Base-by-base conservation (phyloP, 2,329 filamentous ascomycete species). In the Plectosphaerella plurivora region DNA sequence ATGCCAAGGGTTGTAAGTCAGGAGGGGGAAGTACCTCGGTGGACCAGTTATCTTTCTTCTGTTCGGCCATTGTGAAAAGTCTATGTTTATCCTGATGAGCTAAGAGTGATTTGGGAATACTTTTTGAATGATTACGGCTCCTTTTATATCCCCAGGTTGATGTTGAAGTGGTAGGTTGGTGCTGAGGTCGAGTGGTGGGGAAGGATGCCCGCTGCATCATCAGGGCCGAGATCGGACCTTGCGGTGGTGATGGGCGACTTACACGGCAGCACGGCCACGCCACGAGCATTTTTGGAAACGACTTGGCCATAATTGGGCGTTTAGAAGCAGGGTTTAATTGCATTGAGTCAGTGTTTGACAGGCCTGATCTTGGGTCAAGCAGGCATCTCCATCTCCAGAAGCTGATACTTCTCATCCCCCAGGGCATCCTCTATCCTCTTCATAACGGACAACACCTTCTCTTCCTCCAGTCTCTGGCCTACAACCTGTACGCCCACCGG, bases 401-500 rank as follows among this genome's bases (percentile, higher is more conserved):
- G 64, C 55, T 73, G 57, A 56, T 83, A 84, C 61, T 72, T 79
- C 20, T 79, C 71, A 9, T 78, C 72, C 0, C 77, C 87, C 20
- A 96, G 68, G 1, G 88, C 88, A 55, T 85, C 79, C 68, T 96
- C 90, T 3, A 96, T 77, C 51, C 81, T 78, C 69, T 86, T 79
- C 91, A 96, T 96, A 14, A 87, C 77, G 0, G 86, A 83, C 48
- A 96, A 70, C 0, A 96, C 89, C 73, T 93, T 94, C 72, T 96
- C 91, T 67, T 96, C 91, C 64, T 94, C 86, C 61, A 95, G 71
- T 36, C 91, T 77, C 42, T 87, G 77, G 0, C 91, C 91, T 0
- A 96, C 86, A 22, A 96, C 77, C 68, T 96, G 91, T 8, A 97
- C 85, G 0, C 83, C 92, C 1, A 96, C 90, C 0, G 93, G 93